A percentile compares a stretch with the other conserved stretches of the same genome.
These are phyloP conservation scores for Lentinula boryana DNA, from an alignment of 768 basidiomycete species.

Conservation along the genomic window DNA sequence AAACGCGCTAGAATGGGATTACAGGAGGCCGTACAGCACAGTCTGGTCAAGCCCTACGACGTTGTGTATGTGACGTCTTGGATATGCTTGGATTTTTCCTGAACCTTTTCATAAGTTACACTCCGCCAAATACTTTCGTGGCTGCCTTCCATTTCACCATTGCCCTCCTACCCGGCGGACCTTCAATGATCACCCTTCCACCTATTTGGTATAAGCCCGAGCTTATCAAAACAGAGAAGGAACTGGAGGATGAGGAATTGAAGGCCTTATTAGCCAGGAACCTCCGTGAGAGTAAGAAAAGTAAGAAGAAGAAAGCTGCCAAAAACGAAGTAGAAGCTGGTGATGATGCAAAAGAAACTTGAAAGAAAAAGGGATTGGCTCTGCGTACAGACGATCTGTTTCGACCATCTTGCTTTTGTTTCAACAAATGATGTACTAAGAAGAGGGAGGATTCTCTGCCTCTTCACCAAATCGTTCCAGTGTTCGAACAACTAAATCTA, in stretches of 20 bases:
- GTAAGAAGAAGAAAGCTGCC: slow-evolving; percentile 78
- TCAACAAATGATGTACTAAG: not conserved
- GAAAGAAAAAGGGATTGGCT: not conserved
- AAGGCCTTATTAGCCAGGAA: slow-evolving; percentile 74
- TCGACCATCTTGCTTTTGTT: slow-evolving; percentile 3
- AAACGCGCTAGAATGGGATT: slow-evolving; percentile 93
- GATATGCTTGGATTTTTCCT: not conserved
- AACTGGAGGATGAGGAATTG: slow-evolving; percentile 82
- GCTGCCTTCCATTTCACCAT: slow-evolving; percentile 98
- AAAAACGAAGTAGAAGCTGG: slow-evolving; percentile 45
- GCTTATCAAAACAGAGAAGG: slow-evolving; percentile 83
- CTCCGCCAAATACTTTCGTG: slow-evolving; percentile 76
- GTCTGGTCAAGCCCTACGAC: slow-evolving; percentile 90
- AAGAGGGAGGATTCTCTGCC: slow-evolving; percentile 27
- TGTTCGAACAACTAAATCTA: slow-evolving; percentile 80
- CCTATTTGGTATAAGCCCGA: slow-evolving; percentile 94
- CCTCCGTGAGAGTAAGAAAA: slow-evolving; percentile 88
- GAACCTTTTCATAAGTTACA: slow-evolving; percentile 49
- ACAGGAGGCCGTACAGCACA: slow-evolving; percentile 93
- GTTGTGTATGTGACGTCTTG: slow-evolving; percentile 57
- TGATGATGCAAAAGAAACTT: slow-evolving; percentile 19
- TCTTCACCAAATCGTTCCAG: slow-evolving; percentile 75
- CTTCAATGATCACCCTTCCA: slow-evolving; percentile 78
- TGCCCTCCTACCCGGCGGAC: slow-evolving; percentile 86
- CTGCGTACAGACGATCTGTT: not conserved